phyloP scores from a whole-genome alignment of 257 asterid species.

The Galeopsis tetrahit region DNA sequence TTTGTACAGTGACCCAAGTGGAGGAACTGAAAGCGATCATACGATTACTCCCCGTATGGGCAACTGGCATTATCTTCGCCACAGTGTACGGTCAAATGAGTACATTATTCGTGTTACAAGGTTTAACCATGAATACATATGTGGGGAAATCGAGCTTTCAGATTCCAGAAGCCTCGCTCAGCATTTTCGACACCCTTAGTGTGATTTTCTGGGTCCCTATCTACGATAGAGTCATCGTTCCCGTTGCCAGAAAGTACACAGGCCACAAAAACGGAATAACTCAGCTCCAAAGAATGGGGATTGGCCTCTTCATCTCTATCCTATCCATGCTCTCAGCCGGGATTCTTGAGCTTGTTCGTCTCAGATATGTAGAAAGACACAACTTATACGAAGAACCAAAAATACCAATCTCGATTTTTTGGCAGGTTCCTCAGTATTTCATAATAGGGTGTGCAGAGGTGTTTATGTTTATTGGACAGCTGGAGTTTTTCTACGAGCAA shows the following conservation, averaged over 20 bases:
- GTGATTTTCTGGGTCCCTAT: slow-evolving; percentile 79
- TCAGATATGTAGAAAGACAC: slow-evolving; percentile 52
- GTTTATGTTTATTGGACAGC: slow-evolving; percentile 67
- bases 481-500: slow-evolving; percentile 80
- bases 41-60: slow-evolving; percentile 70
- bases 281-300: slow-evolving; percentile 70
- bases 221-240: slow-evolving; percentile 61
- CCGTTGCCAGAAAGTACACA: slow-evolving; percentile 56
- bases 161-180: slow-evolving; percentile 69
- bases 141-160: slow-evolving; percentile 54
- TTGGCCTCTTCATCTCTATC: slow-evolving; percentile 67
- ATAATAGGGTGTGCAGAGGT: slow-evolving; percentile 79
- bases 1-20: slow-evolving; percentile 76
- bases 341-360: slow-evolving; percentile 57
- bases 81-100: slow-evolving; percentile 70
- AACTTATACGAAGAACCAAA: slow-evolving; percentile 38
- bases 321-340: slow-evolving; percentile 70
- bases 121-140: slow-evolving; percentile 53
- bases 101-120: slow-evolving; percentile 68
- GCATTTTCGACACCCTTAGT: slow-evolving; percentile 72
- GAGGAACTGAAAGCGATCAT: slow-evolving; percentile 77
- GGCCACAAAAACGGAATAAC: slow-evolving; percentile 73
- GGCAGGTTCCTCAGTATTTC: slow-evolving; percentile 81
- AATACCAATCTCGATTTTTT: slow-evolving; percentile 63
- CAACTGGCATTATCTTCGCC: slow-evolving; percentile 68